These are phyloP conservation scores for Echeveria elegans DNA, from an alignment of 164 flowering plant genomes.

Conservation along the genomic window DNA sequence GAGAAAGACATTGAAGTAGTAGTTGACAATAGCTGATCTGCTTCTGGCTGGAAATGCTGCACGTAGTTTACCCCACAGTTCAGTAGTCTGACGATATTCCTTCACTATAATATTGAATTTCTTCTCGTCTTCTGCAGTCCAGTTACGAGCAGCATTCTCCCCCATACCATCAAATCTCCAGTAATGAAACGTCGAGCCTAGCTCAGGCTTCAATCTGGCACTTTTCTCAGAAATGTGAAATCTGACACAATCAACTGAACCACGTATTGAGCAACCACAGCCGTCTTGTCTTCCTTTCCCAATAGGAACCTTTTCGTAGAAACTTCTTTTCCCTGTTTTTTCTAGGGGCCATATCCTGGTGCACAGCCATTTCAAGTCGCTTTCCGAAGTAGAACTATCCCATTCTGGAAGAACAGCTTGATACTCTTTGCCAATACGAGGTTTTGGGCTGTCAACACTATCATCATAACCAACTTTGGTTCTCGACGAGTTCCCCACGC, in stretches of 20 bases:
- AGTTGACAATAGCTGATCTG: slow-evolving; percentile 53
- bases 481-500: slow-evolving; percentile 20
- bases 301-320: slow-evolving; percentile 43
- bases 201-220: slow-evolving; percentile 41
- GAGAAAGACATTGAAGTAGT: slow-evolving; percentile 79
- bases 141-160: slow-evolving; percentile 45
- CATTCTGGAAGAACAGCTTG: slow-evolving; percentile 73
- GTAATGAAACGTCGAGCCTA: slow-evolving; percentile 47
- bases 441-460: slow-evolving; percentile 14
- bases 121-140: slow-evolving; percentile 55
- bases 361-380: slow-evolving; percentile 76
- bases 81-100: slow-evolving; percentile 31
- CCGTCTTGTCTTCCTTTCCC: slow-evolving; percentile 69
- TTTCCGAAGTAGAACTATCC: slow-evolving; percentile 35
- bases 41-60: slow-evolving; percentile 38
- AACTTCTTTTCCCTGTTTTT: slow-evolving; percentile 11
- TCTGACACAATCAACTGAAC: slow-evolving; percentile 56
- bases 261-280: slow-evolving; percentile 51
- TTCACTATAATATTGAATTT: slow-evolving; percentile 36
- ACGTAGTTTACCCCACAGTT: slow-evolving; percentile 44
- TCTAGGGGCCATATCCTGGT: slow-evolving; percentile 55
- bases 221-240: slow-evolving; percentile 60
- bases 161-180: slow-evolving; percentile 77
- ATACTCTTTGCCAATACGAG: slow-evolving; percentile 44
- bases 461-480: slow-evolving; percentile 16